A percentile compares a stretch with the other conserved stretches of the same genome.
Conservation (phyloP, 2,329 filamentous ascomycete species). For the Colletotrichum coccodes region DNA sequence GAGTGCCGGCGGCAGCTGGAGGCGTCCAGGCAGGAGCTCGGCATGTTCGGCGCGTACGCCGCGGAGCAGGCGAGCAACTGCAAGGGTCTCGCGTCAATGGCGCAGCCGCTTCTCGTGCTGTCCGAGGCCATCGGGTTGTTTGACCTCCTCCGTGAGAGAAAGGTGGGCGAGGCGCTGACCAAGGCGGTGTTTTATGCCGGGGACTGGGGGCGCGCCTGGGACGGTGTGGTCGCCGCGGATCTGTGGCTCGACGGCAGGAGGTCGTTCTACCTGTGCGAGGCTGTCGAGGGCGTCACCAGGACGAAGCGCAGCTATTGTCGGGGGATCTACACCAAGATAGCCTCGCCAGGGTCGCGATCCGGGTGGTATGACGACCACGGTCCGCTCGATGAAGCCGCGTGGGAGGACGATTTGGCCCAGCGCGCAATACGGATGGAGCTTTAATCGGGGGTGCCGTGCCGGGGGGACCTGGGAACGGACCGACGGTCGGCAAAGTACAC, state of each 20-base stretch:
- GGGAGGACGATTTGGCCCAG: background rate
- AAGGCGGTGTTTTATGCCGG: conserved; percentile 8
- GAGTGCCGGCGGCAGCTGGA: conserved; percentile 15
- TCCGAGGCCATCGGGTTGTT: background rate
- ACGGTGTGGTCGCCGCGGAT: background rate
- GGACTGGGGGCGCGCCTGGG: conserved; percentile 5
- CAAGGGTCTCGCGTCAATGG: background rate
- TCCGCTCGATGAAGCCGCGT: background rate
- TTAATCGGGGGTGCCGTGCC: background rate
- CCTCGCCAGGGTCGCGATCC: background rate
- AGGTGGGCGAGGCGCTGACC: background rate
- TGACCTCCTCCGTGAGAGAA: background rate
- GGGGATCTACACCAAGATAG: background rate
- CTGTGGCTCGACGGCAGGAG: conserved; percentile 5
- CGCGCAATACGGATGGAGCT: background rate
- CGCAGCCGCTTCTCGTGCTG: background rate
- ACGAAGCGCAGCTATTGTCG: background rate
- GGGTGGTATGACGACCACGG: background rate
- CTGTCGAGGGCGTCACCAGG: background rate
- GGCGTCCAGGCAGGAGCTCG: no score
- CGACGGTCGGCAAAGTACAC: no score
- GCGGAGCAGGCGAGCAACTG: background rate
- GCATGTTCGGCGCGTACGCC: no score
- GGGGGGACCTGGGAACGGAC: no score
- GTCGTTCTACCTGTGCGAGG: background rate